A percentile compares a stretch with the other conserved stretches of the same genome.
Conservation (phyloP, 495 filamentous ascomycete species). For the Penicillium herquei region DNA sequence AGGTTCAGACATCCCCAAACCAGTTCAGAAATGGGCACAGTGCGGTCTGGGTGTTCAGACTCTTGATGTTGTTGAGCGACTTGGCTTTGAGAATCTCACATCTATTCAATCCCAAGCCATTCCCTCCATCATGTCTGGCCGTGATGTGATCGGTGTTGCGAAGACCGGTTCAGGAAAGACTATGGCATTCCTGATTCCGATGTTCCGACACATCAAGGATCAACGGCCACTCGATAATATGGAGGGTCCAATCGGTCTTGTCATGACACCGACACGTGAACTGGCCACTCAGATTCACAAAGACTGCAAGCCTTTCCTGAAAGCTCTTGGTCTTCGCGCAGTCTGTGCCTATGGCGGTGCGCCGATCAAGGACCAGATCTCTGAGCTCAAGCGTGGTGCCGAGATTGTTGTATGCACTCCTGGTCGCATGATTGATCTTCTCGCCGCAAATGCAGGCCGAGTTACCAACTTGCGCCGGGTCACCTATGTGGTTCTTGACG, state of each 20-base stretch:
- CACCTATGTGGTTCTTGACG: slow-evolving; percentile 92
- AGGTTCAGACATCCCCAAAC: slow-evolving; percentile 83
- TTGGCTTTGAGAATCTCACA: slow-evolving; percentile 87
- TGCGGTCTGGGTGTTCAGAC: slow-evolving; percentile 85
- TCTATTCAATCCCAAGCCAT: slow-evolving; percentile 95
- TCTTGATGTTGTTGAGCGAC: slow-evolving; percentile 77
- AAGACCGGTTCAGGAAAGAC: slow-evolving; percentile 99
- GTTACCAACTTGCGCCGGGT: slow-evolving; percentile 88
- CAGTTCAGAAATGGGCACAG: slow-evolving; percentile 95
- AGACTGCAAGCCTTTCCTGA: slow-evolving; percentile 91
- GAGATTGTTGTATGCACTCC: slow-evolving; percentile 96
- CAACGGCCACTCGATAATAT: slow-evolving; percentile 77
- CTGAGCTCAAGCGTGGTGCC: slow-evolving; percentile 89
- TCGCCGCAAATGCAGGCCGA: slow-evolving; percentile 87
- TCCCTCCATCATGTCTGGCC: slow-evolving; percentile 92
- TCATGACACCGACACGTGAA: slow-evolving; percentile 95
- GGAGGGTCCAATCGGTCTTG: slow-evolving; percentile 83
- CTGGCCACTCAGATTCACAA: slow-evolving; percentile 91
- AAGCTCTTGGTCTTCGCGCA: slow-evolving; percentile 81
- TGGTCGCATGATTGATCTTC: slow-evolving; percentile 93
- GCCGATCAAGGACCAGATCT: slow-evolving; percentile 97
- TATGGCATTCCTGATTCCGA: slow-evolving; percentile 88
- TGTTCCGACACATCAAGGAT: slow-evolving; percentile 98
- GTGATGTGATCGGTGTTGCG: slow-evolving; percentile 93
- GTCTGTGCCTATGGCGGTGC: slow-evolving; percentile 96